Conservation (phyloP, 208 protist genomes). For the Lotmaria passim region DNA sequence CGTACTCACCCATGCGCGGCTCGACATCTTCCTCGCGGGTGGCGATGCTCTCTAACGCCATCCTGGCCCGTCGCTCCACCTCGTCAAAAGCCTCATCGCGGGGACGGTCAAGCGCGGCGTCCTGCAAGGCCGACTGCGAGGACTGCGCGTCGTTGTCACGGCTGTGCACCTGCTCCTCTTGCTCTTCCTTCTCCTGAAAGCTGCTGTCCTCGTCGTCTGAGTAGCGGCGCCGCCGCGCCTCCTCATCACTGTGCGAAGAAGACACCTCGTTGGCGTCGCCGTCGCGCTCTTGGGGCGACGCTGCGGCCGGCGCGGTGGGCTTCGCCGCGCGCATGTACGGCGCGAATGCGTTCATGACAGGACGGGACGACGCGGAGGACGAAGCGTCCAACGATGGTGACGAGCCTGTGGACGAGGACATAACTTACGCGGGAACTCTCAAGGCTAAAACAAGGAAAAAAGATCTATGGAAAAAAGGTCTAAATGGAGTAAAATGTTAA, state of each 20-base stretch:
- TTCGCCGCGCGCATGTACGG: conserved; percentile 19
- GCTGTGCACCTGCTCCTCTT: not conserved
- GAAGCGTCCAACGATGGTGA: not conserved
- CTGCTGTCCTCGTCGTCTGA: not conserved
- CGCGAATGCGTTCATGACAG: conserved; percentile 15
- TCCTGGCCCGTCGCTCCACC: conserved; percentile 65
- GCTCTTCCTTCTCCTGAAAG: not conserved
- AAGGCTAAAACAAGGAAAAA: no score
- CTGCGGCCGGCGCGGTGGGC: not conserved
- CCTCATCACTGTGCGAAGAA: not conserved
- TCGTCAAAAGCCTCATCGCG: conserved; percentile 44
- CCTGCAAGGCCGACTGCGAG: not conserved
- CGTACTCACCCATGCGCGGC: conserved; percentile 50
- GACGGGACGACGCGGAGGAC: not conserved
- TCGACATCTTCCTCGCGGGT: conserved; percentile 50
- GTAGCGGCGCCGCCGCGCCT: not conserved
- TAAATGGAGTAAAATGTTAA: no score
- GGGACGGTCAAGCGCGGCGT: conserved; percentile 17
- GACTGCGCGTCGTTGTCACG: not conserved
- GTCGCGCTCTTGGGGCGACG: not conserved
- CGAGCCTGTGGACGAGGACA: conserved; percentile 9
- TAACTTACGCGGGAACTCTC: not conserved
- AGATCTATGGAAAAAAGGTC: conserved; percentile 4
- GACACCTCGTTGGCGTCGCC: not conserved
- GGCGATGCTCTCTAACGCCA: conserved; percentile 77